phyloP scores from a whole-genome alignment of 2,329 filamentous ascomycete species.

The Nemania abortiva region DNA sequence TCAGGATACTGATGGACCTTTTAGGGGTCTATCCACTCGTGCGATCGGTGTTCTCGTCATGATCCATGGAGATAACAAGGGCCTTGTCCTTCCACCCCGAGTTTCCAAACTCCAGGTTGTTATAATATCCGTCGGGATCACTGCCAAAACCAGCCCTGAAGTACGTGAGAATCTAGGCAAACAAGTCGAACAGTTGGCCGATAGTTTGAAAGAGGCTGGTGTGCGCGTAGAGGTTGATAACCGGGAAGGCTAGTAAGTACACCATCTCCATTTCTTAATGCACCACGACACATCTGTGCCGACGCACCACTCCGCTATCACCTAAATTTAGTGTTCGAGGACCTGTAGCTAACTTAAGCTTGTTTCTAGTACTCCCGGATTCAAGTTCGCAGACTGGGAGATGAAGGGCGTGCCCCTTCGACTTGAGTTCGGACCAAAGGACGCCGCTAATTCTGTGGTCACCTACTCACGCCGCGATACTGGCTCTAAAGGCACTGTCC shows the following conservation, averaged over 20 bases:
- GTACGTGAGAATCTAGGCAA: slow-evolving; percentile 81
- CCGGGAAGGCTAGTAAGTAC: slow-evolving; percentile 78
- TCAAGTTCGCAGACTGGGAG: slow-evolving; percentile 99
- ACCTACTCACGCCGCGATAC: slow-evolving; percentile 90
- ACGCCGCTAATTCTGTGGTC: slow-evolving; percentile 86
- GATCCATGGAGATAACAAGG: slow-evolving; percentile 96
- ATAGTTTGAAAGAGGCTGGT: slow-evolving; percentile 76
- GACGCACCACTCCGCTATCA: neutral
- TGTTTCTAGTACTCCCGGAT: slow-evolving; percentile 75
- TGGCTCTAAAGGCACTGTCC: slow-evolving; percentile 83
- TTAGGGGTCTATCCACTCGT: slow-evolving; percentile 88
- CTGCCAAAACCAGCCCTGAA: slow-evolving; percentile 84
- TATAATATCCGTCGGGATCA: slow-evolving; percentile 93
- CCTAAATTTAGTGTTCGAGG: neutral
- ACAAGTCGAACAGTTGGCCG: slow-evolving; percentile 78
- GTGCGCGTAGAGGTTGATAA: slow-evolving; percentile 85
- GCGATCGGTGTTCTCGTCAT: slow-evolving; percentile 99
- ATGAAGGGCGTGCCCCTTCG: slow-evolving; percentile 94
- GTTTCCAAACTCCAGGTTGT: slow-evolving; percentile 88
- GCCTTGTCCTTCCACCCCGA: slow-evolving; percentile 90
- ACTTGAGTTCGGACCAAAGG: slow-evolving; percentile 95
- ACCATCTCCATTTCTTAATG: neutral
- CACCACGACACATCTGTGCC: neutral
- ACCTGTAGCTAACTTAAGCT: slow-evolving; percentile 21
- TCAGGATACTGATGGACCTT: slow-evolving; percentile 12